Conservation (phyloP, 2,329 filamentous ascomycete genomes). For the Onygenales sp. region DNA sequence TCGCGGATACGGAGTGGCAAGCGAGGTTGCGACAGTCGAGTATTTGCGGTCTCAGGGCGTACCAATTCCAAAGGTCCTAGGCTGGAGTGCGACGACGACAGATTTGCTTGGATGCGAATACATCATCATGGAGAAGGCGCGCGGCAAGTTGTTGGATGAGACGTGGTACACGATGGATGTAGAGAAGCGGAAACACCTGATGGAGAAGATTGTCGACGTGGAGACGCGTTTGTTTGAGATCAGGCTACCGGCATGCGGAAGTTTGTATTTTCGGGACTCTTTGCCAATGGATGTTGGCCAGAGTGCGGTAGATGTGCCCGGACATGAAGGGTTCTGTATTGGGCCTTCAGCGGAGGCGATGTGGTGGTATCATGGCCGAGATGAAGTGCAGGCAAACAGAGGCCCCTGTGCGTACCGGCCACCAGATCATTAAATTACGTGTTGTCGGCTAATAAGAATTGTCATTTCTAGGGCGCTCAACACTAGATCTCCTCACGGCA, state of each 20-base stretch:
- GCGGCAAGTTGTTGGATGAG: constrained; percentile 18
- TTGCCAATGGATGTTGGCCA: background rate
- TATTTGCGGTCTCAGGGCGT: constrained; percentile 15
- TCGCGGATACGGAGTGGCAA: constrained; percentile 10
- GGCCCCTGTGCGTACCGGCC: constrained; percentile 1
- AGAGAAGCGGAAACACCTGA: constrained; percentile 13
- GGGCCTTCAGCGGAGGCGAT: background rate
- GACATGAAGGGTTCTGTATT: background rate
- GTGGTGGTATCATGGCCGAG: background rate
- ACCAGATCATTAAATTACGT: background rate
- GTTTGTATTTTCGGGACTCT: constrained; percentile 7
- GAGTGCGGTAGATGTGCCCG: background rate
- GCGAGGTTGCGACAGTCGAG: constrained; percentile 14
- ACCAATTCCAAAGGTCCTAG: constrained; percentile 20
- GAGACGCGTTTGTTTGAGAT: constrained; percentile 13
- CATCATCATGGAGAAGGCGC: constrained; percentile 26
- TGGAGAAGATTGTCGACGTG: constrained; percentile 7
- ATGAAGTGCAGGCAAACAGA: background rate
- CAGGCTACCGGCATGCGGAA: constrained; percentile 9
- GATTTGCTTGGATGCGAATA: constrained; percentile 26
- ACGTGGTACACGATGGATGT: constrained; percentile 18
- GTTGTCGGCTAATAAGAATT: background rate
- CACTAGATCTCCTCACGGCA: background rate
- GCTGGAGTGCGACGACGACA: constrained; percentile 17
- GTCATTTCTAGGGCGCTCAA: background rate